Base-by-base conservation (phyloP, 2,329 filamentous ascomycete genomes). In the Colletotrichum echinochloae region DNA sequence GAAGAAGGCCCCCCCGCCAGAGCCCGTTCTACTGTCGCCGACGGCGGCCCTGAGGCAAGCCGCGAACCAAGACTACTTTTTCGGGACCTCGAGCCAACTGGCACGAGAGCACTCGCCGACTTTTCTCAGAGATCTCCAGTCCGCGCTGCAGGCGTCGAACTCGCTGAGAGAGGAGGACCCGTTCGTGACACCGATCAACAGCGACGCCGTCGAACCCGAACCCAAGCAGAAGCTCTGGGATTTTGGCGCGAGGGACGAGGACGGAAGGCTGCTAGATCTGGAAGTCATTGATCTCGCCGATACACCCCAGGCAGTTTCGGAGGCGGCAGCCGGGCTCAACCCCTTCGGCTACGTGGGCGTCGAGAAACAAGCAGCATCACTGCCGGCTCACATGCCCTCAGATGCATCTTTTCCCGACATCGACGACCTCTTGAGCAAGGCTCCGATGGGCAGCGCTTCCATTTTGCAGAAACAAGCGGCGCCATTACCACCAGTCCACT, bases 61-160 rank as follows among this genome's bases (percentile, higher is more conserved):
- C 18, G 84, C 88, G 3, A 83, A 87, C 1, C 94, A 96, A 77
- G 89, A 94, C 70, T 93, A 95, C 76, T 81, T 97, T 0, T 97
- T 97, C 80, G 94, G 94, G 1, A 96, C 94, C 0, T 95, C 92
- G 1, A 97, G 94, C 78, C 94, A 97, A 78, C 82, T 97, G 30
- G 91, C 91, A 18, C 83, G 87, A 65, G 92, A 94, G 66, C 89
- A 94, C 44, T 93, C 92, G 0, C 92, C 92, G 0, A 87, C 87
- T 0, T 86, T 90, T 30, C 79, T 93, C 20, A 85, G 86, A 37
- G 87, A 92, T 55, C 79, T 93, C 26, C 89, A 92, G 63, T 77
- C 83, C 63, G 90, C 90, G 1, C 86, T 92, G 73, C 85, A 84
- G 72, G 83, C 83, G 46, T 93, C 91, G 0, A 91, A 89, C 67